Conservation (phyloP, 1,284 basidiomycete species). For the Pseudozyma thailandica region DNA sequence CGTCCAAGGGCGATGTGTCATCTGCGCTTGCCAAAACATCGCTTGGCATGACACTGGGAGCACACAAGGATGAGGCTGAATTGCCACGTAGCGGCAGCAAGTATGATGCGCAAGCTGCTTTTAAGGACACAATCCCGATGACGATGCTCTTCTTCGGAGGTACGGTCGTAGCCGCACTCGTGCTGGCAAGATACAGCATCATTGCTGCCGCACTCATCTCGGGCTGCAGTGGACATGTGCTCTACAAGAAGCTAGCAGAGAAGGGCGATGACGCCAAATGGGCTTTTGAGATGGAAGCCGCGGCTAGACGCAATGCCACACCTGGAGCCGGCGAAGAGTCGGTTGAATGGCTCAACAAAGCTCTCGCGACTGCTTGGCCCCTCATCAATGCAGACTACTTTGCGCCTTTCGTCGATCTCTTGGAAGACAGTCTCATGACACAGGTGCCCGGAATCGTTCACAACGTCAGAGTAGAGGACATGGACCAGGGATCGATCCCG, state of each 20-base stretch:
- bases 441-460: conserved; percentile 64
- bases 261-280: conserved; percentile 41
- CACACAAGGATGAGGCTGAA: conserved; percentile 8
- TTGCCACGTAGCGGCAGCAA: background rate
- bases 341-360: conserved; percentile 62
- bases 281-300: conserved; percentile 41
- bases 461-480: conserved; percentile 58
- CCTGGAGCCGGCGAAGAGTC: conserved; percentile 45
- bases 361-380: conserved; percentile 58
- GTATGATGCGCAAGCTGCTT: conserved; percentile 20
- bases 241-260: conserved; percentile 41
- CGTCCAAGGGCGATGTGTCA: conserved; percentile 14
- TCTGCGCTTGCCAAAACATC: conserved; percentile 14
- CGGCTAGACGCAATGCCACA: conserved; percentile 15
- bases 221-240: conserved; percentile 32
- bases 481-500: conserved; percentile 61
- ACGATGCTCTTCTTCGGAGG: conserved; percentile 51
- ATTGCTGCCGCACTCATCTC: conserved; percentile 28
- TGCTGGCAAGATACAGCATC: conserved; percentile 37
- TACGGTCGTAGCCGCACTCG: conserved; percentile 39
- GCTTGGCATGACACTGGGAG: conserved; percentile 27
- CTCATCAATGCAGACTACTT: conserved; percentile 62
- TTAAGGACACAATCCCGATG: conserved; percentile 44
- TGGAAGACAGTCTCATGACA: conserved; percentile 64
- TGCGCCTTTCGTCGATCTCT: conserved; percentile 61